A percentile compares a stretch with the other conserved stretches of the same genome.
Conservation (phyloP, 2,329 filamentous ascomycete genomes). For the Escovopsis sp. region DNA sequence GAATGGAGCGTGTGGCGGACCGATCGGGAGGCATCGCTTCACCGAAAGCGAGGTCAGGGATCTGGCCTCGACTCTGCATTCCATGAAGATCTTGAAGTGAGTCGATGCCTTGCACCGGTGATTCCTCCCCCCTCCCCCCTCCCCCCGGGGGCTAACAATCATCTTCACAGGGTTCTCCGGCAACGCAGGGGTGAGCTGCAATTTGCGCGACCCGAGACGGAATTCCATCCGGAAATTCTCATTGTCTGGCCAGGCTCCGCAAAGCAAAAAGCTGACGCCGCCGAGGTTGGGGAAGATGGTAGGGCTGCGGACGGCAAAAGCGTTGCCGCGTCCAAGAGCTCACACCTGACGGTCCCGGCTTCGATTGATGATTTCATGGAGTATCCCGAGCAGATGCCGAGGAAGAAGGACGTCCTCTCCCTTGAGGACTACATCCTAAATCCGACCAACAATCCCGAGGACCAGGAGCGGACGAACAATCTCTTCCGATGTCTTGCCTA, state of each 20-base stretch:
- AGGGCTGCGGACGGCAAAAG: not conserved
- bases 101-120: not conserved
- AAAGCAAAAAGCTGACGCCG: not conserved
- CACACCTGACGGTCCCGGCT: not conserved
- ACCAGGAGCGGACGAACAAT: slow-evolving; percentile 2
- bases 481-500: slow-evolving; percentile 19
- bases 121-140: not conserved
- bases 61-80: slow-evolving; percentile 3
- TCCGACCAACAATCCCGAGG: not conserved
- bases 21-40: slow-evolving; percentile 11
- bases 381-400: slow-evolving; percentile 2
- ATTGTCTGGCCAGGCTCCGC: not conserved
- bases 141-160: not conserved
- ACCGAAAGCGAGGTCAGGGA: slow-evolving; percentile 8
- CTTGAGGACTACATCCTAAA: slow-evolving; percentile 1
- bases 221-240: slow-evolving; percentile 6
- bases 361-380: slow-evolving; percentile 2
- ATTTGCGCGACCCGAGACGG: slow-evolving; percentile 3
- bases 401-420: slow-evolving; percentile 2
- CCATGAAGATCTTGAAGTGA: slow-evolving; percentile 2
- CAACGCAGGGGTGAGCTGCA: not conserved
- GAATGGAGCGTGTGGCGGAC: slow-evolving; percentile 10
- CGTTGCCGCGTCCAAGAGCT: not conserved
- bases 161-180: not conserved
- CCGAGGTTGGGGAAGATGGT: not conserved